Evolutionary conservation across 345 rosid genomes (phyloP).

Genomic region (Iberis pinnata): DNA sequence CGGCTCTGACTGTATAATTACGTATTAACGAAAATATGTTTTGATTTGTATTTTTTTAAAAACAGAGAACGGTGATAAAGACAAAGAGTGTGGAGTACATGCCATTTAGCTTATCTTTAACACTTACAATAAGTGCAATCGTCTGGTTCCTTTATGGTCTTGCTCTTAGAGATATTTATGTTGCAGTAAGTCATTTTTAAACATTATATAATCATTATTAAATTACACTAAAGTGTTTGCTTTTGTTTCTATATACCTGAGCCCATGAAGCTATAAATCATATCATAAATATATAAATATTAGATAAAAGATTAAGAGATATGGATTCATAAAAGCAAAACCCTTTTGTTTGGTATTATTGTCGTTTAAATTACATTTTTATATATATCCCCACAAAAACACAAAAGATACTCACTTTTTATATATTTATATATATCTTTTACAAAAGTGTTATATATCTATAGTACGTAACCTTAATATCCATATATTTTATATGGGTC

Average conservation of each 20-base stretch:
- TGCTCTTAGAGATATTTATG: slow-evolving; percentile 38
- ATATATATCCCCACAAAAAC: slow-evolving; percentile 13
- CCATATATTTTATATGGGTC: too few relatives aligned
- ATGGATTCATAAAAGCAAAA: slow-evolving; percentile 20
- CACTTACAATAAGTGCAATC: slow-evolving; percentile 49
- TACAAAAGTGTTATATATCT: slow-evolving; percentile 19
- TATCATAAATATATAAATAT: too few relatives aligned
- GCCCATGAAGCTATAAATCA: slow-evolving; percentile 23
- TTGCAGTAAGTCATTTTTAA: slow-evolving; percentile 43
- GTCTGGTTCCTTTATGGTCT: slow-evolving; percentile 53
- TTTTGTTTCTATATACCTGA: slow-evolving; percentile 29
- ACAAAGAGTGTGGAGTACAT: slow-evolving; percentile 66
- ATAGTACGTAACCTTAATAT: slow-evolving; percentile 14
- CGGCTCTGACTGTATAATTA: too few relatives aligned
- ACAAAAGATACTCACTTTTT: slow-evolving; percentile 9
- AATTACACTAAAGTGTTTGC: slow-evolving; percentile 16
- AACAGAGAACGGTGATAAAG: slow-evolving; percentile 40
- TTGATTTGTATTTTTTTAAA: not conserved
- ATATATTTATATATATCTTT: slow-evolving; percentile 13
- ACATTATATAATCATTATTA: slow-evolving; percentile 17
- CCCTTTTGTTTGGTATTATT: slow-evolving; percentile 28
- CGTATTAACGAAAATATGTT: not conserved
- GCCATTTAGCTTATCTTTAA: slow-evolving; percentile 49
- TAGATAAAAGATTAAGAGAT: slow-evolving; percentile 1
- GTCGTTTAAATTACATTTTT: slow-evolving; percentile 21